Evolutionary conservation across 2,329 filamentous ascomycete genomes (phyloP).

Genomic region (Thelonectria discophora): DNA sequence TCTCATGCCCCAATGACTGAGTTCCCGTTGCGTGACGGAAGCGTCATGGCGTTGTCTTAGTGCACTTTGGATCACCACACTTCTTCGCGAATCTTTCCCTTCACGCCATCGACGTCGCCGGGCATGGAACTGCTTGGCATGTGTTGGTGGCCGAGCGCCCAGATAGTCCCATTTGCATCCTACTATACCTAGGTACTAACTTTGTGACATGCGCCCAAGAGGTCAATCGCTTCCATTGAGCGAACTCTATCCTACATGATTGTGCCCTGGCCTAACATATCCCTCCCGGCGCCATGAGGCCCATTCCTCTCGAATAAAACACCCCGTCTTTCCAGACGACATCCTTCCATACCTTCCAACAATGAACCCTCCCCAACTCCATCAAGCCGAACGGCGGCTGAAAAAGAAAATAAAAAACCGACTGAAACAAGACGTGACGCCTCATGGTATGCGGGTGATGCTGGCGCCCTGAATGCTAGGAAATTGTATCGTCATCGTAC

Average conservation of each 20-base stretch:
- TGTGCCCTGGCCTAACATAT: not conserved
- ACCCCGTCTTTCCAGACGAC: not conserved
- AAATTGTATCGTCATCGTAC: constrained; percentile 22
- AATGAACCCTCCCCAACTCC: constrained; percentile 28
- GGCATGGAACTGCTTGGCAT: not conserved
- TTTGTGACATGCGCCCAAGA: not conserved
- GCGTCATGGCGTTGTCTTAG: constrained; percentile 1
- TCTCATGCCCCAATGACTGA: not conserved
- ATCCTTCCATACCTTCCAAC: constrained; percentile 14
- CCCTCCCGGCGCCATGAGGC: constrained; percentile 5
- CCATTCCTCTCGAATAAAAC: not conserved
- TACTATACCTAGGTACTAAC: not conserved
- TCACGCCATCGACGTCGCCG: not conserved
- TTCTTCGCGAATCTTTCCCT: not conserved
- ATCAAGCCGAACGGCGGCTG: constrained; percentile 7
- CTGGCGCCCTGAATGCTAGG: constrained; percentile 22
- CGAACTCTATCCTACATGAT: not conserved
- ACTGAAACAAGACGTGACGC: constrained; percentile 34
- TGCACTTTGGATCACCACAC: not conserved
- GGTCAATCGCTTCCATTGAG: not conserved
- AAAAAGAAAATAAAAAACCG: constrained; percentile 13
- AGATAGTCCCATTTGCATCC: not conserved
- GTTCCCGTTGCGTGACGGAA: constrained; percentile 1
- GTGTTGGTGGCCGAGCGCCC: not conserved
- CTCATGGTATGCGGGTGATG: constrained; percentile 39